Percentiles rank a stretch among this genome's conserved stretches.
phyloP scores from a whole-genome alignment of 345 rosid genomes.

The Corchorus olitorius region DNA sequence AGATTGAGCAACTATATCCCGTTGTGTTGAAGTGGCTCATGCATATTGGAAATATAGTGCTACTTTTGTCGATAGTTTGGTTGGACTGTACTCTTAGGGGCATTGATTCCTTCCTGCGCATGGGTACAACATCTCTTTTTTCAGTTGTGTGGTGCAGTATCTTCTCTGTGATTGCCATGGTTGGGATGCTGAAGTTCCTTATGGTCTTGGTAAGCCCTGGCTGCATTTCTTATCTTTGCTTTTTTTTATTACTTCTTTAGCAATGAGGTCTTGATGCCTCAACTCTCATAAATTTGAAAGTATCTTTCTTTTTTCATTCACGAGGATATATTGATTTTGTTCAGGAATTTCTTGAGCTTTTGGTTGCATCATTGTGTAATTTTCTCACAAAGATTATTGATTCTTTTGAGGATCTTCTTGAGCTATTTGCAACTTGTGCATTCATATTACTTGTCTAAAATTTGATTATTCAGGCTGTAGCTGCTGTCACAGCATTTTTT shows the following conservation, averaged over 20 bases:
- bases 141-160: conserved; percentile 89
- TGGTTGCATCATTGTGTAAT: not conserved
- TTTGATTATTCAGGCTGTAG: conserved; percentile 50
- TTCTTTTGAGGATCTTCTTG: not conserved
- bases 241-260: not conserved
- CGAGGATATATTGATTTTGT: not conserved
- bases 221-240: conserved; percentile 11
- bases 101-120: conserved; percentile 75
- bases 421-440: conserved; percentile 6
- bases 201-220: conserved; percentile 63
- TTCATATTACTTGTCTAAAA: conserved; percentile 24
- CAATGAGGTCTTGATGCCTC: conserved; percentile 2
- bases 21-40: conserved; percentile 66
- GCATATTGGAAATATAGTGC: conserved; percentile 66
- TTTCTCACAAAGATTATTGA: not conserved
- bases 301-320: not conserved
- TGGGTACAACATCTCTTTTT: conserved; percentile 88
- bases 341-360: not conserved
- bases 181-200: conserved; percentile 71
- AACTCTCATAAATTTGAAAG: conserved; percentile 3
- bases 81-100: conserved; percentile 89
- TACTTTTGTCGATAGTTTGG: conserved; percentile 79
- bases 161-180: conserved; percentile 76
- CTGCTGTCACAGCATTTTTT: conserved; percentile 61
- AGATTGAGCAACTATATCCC: conserved; percentile 58